Evolutionary conservation across 768 basidiomycete genomes (phyloP).

Genomic region (Pleurotus salmoneostramineus): DNA sequence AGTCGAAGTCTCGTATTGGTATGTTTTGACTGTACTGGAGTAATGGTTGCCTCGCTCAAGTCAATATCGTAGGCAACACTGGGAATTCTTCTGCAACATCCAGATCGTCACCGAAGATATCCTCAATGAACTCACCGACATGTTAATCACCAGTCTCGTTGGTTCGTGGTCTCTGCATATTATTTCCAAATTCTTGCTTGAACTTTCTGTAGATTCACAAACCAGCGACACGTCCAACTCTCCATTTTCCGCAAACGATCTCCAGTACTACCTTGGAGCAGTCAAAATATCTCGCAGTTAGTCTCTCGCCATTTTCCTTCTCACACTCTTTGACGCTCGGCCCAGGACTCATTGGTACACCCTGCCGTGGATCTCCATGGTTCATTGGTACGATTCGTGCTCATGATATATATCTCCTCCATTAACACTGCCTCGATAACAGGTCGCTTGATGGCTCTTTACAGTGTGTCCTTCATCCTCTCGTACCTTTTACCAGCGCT

Average conservation of each 20-base stretch:
- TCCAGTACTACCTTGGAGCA: not conserved
- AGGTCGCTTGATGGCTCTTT: conserved; percentile 11
- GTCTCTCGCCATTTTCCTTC: conserved; percentile 13
- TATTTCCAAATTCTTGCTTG: not conserved
- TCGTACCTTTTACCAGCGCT: too few species aligned
- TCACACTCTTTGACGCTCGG: not conserved
- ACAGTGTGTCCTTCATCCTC: not conserved
- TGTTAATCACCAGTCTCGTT: conserved; percentile 12
- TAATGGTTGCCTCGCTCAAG: too few species aligned
- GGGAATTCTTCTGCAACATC: conserved; percentile 23
- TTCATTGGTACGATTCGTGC: conserved; percentile 11
- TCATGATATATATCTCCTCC: not conserved
- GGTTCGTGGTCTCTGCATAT: conserved; percentile 6
- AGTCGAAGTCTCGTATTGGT: conserved; percentile 35
- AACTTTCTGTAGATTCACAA: conserved; percentile 4
- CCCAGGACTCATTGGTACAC: conserved; percentile 6
- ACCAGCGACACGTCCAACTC: conserved; percentile 6
- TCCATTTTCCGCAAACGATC: conserved; percentile 9
- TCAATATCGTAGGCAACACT: conserved; percentile 9
- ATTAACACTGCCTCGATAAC: not conserved
- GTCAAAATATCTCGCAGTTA: conserved; percentile 8
- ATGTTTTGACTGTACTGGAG: too few species aligned
- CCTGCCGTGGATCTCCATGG: conserved; percentile 6
- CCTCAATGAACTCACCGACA: conserved; percentile 20
- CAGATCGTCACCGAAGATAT: conserved; percentile 13